These are phyloP conservation scores for Zelopaecilomyces penicillatus DNA, from an alignment of 2,329 filamentous ascomycete genomes.

Conservation along the genomic window DNA sequence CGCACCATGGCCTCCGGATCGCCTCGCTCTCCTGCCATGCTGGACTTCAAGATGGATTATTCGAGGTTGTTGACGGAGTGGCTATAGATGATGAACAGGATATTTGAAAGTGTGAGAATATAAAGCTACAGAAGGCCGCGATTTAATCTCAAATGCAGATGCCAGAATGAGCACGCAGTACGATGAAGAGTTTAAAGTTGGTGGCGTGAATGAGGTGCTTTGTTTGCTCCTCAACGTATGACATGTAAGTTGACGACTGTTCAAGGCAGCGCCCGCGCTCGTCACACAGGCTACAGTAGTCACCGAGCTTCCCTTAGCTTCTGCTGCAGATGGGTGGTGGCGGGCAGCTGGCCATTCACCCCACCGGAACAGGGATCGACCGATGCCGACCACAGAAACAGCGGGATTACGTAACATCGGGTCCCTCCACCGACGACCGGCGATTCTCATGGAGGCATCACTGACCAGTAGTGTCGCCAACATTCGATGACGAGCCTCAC, in stretches of 20 bases:
- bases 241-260: neutral
- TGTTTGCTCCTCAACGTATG: neutral
- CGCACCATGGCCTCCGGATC: conserved; percentile 18
- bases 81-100: neutral
- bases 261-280: conserved; percentile 12
- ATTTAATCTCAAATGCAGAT: too few species aligned
- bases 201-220: neutral
- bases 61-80: too few species aligned
- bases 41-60: conserved; percentile 4
- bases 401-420: conserved; percentile 5
- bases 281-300: conserved; percentile 7
- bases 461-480: neutral
- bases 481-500: neutral
- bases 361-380: conserved; percentile 23
- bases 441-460: conserved; percentile 1
- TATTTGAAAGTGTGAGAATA: neutral
- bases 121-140: too few species aligned
- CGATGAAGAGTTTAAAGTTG: too few species aligned
- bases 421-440: neutral
- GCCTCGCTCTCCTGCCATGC: conserved; percentile 20
- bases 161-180: too few species aligned
- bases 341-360: conserved; percentile 9
- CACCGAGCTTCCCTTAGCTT: conserved; percentile 5
- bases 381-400: conserved; percentile 11
- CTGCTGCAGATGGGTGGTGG: neutral